Evolutionary conservation across 2,329 filamentous ascomycete genomes (phyloP).

Genomic region (Penicillium sp.): DNA sequence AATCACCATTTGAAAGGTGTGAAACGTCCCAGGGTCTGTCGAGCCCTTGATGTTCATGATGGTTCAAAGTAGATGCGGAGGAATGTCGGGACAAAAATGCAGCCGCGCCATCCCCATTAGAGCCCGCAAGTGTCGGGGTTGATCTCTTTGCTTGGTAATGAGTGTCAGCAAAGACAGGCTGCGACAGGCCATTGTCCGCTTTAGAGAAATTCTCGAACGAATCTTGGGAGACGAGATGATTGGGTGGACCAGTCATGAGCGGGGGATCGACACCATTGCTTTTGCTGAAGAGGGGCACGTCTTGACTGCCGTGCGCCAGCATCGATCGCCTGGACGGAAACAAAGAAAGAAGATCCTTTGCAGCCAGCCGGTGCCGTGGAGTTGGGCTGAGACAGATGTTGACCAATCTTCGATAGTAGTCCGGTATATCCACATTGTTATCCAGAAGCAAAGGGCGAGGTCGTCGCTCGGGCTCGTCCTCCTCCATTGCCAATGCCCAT

Average conservation of each 20-base stretch:
- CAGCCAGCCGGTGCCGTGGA: conserved; percentile 67
- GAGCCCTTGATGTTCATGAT: conserved; percentile 6
- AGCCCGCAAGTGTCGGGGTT: conserved; percentile 20
- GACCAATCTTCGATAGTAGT: conserved; percentile 72
- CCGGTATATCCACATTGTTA: conserved; percentile 55
- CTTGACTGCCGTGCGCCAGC: conserved; percentile 7
- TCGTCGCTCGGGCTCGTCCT: conserved; percentile 82
- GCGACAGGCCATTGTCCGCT: conserved; percentile 5
- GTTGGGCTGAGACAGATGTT: conserved; percentile 68
- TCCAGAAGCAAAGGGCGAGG: conserved; percentile 61
- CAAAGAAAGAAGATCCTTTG: conserved; percentile 61
- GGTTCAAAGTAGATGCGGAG: conserved; percentile 19
- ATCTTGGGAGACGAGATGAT: conserved; percentile 1
- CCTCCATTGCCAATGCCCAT: conserved; percentile 80
- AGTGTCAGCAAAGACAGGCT: conserved; percentile 8
- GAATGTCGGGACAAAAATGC: conserved; percentile 17
- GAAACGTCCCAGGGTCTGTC: not conserved
- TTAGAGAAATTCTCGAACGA: conserved; percentile 6
- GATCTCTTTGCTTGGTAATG: conserved; percentile 17
- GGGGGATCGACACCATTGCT: conserved; percentile 6
- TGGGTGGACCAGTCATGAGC: not conserved
- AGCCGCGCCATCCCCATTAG: conserved; percentile 7
- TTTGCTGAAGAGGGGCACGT: conserved; percentile 7
- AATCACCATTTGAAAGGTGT: too few relatives aligned
- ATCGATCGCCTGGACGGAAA: conserved; percentile 51